Evolutionary conservation across 139 green algal genomes (phyloP).

Genomic region (Ettlia oleoabundans): DNA sequence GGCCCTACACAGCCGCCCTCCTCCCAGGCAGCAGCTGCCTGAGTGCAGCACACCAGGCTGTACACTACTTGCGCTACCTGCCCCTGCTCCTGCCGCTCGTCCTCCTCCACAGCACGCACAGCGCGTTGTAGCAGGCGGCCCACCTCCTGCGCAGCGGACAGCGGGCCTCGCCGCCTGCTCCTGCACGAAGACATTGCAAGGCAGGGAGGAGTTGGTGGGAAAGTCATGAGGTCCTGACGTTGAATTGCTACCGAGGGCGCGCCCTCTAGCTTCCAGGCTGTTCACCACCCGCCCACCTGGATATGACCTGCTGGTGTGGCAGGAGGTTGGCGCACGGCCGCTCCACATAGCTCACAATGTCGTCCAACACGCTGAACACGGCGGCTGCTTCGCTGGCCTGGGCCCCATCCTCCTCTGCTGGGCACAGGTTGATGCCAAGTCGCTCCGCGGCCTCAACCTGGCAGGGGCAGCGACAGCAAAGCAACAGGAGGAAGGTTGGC

Average conservation of each 20-base stretch:
- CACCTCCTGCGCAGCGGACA: conserved; percentile 9
- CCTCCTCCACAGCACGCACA: conserved; percentile 13
- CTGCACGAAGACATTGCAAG: neutral
- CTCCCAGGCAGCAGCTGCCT: conserved; percentile 24
- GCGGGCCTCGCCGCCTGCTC: neutral
- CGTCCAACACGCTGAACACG: conserved; percentile 43
- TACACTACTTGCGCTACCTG: conserved; percentile 33
- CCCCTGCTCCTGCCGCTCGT: neutral
- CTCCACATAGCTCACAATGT: conserved; percentile 42
- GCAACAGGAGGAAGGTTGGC: no score
- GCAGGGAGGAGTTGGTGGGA: neutral
- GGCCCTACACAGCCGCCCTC: neutral
- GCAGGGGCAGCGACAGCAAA: no score
- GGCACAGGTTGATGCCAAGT: conserved; percentile 20
- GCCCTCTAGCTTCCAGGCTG: no score
- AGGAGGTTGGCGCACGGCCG: conserved; percentile 4
- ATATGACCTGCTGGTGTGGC: neutral
- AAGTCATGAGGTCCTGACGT: neutral
- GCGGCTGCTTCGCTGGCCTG: neutral
- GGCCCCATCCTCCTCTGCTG: neutral
- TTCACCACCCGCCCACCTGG: no score
- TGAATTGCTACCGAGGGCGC: no score
- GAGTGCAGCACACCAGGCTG: conserved; percentile 19
- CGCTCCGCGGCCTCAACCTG: conserved; percentile 38
- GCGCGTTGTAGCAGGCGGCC: conserved; percentile 26